Conservation (phyloP, 768 basidiomycete genomes). For the Melanogaster broomeanus region DNA sequence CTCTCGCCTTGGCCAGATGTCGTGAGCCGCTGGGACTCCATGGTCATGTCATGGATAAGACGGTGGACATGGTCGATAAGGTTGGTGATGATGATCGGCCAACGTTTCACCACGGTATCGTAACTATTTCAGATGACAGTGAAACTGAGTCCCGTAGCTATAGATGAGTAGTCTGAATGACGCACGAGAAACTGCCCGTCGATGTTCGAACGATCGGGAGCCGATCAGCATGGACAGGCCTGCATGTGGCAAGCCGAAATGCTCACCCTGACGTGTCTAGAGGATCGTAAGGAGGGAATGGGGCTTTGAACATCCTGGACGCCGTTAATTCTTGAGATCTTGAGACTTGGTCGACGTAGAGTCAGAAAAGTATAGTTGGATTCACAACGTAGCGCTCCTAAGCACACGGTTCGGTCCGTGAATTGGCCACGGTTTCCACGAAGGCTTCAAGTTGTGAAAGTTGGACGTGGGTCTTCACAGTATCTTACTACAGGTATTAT, state of each 20-base stretch:
- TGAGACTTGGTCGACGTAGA: neutral
- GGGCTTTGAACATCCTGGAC: conserved; percentile 44
- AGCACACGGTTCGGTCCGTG: no score
- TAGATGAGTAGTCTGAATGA: conserved; percentile 2
- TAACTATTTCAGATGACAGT: conserved; percentile 48
- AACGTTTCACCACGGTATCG: conserved; percentile 75
- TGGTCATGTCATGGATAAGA: conserved; percentile 61
- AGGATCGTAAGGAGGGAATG: conserved; percentile 74
- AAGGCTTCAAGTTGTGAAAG: no score
- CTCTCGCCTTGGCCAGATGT: conserved; percentile 4
- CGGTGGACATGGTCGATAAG: conserved; percentile 78
- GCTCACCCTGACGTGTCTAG: conserved; percentile 64
- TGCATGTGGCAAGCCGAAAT: neutral
- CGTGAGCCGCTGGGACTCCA: conserved; percentile 33
- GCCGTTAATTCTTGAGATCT: neutral
- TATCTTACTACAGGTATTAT: no score
- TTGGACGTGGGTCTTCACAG: no score
- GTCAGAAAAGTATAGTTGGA: neutral
- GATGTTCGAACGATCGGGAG: conserved; percentile 3
- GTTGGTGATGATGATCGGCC: conserved; percentile 82
- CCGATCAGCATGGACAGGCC: neutral
- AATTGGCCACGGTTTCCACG: no score
- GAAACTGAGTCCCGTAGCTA: neutral
- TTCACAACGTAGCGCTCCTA: no score
- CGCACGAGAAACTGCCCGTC: conserved; percentile 62